phyloP scores from a whole-genome alignment of 2,329 filamentous ascomycete genomes.

The Aspergillus sp. region DNA sequence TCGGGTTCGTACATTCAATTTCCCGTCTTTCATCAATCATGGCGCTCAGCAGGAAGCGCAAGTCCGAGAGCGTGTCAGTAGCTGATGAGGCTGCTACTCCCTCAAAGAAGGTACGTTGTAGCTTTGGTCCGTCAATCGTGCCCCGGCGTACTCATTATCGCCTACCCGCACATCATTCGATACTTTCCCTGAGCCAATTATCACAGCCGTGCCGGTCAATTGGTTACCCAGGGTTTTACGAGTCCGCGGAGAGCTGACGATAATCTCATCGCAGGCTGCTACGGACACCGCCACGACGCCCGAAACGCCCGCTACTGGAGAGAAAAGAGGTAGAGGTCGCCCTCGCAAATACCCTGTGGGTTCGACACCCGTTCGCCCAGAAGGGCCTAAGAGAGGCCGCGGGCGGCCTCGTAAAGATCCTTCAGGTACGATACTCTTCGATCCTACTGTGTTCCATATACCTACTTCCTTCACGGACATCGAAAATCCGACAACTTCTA shows the following conservation, averaged over 20 bases:
- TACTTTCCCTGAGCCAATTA: background rate
- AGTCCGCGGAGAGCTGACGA: slow-evolving; percentile 4
- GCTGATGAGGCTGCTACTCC: slow-evolving; percentile 22
- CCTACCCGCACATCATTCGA: background rate
- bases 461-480: background rate
- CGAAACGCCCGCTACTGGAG: slow-evolving; percentile 23
- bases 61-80: slow-evolving; percentile 22
- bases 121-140: background rate
- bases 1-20: background rate
- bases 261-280: slow-evolving; percentile 12
- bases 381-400: slow-evolving; percentile 34
- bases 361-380: slow-evolving; percentile 20
- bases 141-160: background rate
- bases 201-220: background rate
- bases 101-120: slow-evolving; percentile 24
- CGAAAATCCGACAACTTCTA: background rate
- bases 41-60: slow-evolving; percentile 27
- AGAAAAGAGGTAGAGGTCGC: slow-evolving; percentile 35
- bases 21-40: slow-evolving; percentile 4
- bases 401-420: slow-evolving; percentile 33
- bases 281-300: slow-evolving; percentile 2
- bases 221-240: background rate
- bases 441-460: background rate
- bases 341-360: slow-evolving; percentile 34
- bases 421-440: slow-evolving; percentile 10